Conservation (phyloP, 1,139 yeast species). For the Arxiozyma telluris region DNA sequence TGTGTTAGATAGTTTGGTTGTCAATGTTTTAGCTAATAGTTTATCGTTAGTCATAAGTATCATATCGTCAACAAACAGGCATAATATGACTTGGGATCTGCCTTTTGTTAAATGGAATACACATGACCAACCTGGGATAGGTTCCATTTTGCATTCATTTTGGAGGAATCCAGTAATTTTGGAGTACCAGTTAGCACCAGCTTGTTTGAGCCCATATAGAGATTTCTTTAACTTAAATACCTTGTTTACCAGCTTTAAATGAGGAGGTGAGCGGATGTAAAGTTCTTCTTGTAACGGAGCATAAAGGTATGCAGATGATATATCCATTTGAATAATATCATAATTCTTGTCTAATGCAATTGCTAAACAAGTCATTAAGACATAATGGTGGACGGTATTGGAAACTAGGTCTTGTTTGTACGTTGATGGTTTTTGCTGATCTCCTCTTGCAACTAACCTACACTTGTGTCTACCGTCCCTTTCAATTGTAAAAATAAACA, state of each 20-base stretch:
- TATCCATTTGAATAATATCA: conserved; percentile 7
- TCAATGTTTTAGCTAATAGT: background rate
- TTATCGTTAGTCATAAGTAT: background rate
- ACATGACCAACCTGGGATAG: conserved; percentile 8
- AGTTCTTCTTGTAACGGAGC: conserved; percentile 13
- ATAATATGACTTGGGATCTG: background rate
- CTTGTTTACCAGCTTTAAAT: conserved; percentile 4
- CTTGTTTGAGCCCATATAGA: conserved; percentile 10
- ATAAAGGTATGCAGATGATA: conserved; percentile 13
- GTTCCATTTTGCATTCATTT: conserved; percentile 1
- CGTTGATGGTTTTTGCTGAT: no score
- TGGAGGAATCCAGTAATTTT: conserved; percentile 3
- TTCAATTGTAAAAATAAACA: no score
- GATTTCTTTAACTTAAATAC: conserved; percentile 9
- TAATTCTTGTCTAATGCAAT: conserved; percentile 3
- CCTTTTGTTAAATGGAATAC: conserved; percentile 1
- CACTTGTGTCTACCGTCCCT: no score
- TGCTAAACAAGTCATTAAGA: conserved; percentile 5
- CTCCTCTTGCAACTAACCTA: no score
- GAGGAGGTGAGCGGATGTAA: conserved; percentile 14
- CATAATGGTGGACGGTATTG: conserved; percentile 3
- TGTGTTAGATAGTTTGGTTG: background rate
- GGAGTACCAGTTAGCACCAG: conserved; percentile 11
- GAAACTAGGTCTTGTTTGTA: no score
- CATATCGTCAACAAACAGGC: conserved; percentile 10